These are phyloP conservation scores for Coemansia sp. DNA, from an alignment of 192 early-diverging fungal species.

Conservation along the genomic window DNA sequence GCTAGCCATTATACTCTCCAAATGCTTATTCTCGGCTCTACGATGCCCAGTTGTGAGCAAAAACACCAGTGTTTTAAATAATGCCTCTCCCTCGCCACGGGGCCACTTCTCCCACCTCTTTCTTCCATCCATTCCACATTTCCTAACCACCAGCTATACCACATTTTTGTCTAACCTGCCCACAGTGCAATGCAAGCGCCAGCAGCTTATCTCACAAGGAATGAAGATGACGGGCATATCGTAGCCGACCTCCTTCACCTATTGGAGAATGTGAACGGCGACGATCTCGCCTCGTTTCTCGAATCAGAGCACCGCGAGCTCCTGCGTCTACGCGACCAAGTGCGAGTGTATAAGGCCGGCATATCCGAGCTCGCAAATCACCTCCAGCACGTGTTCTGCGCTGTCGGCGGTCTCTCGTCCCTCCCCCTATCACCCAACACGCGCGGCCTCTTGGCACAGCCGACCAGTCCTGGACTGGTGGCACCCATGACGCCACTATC, in stretches of 20 bases:
- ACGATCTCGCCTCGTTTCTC: slow-evolving; percentile 17
- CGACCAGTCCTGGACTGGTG: background rate
- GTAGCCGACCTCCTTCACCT: slow-evolving; percentile 19
- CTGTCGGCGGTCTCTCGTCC: slow-evolving; percentile 24
- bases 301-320: slow-evolving; percentile 32
- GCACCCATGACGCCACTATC: slow-evolving; percentile 13
- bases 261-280: slow-evolving; percentile 18
- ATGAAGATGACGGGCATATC: background rate
- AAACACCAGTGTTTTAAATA: background rate
- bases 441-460: background rate
- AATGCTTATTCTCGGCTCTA: background rate
- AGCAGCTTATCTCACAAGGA: background rate
- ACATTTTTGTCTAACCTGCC: background rate
- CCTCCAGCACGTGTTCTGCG: slow-evolving; percentile 22
- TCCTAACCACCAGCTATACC: background rate
- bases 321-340: slow-evolving; percentile 13
- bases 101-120: background rate
- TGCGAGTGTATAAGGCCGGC: slow-evolving; percentile 10
- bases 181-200: background rate
- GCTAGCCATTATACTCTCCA: background rate
- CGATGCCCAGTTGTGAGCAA: background rate
- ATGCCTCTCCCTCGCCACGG: background rate
- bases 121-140: background rate
- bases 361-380: slow-evolving; percentile 25
- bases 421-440: slow-evolving; percentile 24